Base-by-base conservation (phyloP, 2,329 filamentous ascomycete genomes). In the Curvularia sp. region DNA sequence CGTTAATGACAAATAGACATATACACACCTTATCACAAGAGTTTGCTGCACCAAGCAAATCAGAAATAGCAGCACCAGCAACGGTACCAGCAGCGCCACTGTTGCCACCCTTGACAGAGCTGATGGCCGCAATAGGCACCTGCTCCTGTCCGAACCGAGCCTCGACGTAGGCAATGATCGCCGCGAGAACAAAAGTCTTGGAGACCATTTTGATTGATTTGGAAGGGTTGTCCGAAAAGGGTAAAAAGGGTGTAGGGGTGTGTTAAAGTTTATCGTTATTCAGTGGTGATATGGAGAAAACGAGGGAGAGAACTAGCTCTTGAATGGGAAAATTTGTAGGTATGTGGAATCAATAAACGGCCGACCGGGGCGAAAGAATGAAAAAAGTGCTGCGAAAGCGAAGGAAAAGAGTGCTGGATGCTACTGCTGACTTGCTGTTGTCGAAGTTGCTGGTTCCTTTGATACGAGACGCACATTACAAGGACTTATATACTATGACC, bases 61-160 rank as follows among this genome's bases (percentile, higher is more conserved):
- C 84, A 34, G 83, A 80, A 46, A 89, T 85, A 28, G 87, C 84
- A 15, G 78, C 78, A 52, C 88, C 88, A 41, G 86, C 84, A 55
- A 91, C 83, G 43, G 87, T 89, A 38, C 82, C 82, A 47, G 88
- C 87, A 63, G 82, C 82, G 42, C 88, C 88, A 1, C 87, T 79
- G 39, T 78, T 74, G 51, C 87, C 87, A 54, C 80, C 79, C 53
- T 80, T 74, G 13, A 89, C 82, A 27, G 80, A 81, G 46, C 77
- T 74, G 63, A 89, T 83, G 56, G 81, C 83, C 23, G 77, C 68
- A 49, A 87, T 86, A 49, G 86, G 83, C 42, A 80, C 66, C 67
- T 88, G 84, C 74, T 90, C 87, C 76, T 89, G 86, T 45, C 83
- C 84, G 74, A 90, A 89, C 65, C 87, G 75, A 42, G 75, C 75